Evolutionary conservation across 345 rosid genomes (phyloP).

Genomic region (Citrus maxima): DNA sequence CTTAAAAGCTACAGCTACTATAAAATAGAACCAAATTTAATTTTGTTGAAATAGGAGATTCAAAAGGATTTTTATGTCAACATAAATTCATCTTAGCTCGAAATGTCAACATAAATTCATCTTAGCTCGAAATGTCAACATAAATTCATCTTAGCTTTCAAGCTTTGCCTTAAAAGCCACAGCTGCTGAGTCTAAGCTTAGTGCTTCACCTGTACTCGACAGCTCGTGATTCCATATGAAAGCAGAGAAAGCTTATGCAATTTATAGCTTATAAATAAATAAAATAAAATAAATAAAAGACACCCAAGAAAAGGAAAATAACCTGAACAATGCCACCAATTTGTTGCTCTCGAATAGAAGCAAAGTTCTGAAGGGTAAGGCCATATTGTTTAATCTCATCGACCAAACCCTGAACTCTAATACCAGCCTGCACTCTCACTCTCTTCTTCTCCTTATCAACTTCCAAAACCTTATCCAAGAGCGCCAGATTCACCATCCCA

Average conservation of each 20-base stretch:
- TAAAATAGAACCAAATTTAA: too few relatives aligned
- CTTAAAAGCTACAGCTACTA: too few relatives aligned
- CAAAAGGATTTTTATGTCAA: too few relatives aligned
- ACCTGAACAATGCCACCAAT: slow-evolving; percentile 99
- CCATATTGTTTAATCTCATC: slow-evolving; percentile 80
- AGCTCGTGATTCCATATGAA: not conserved
- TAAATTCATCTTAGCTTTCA: too few relatives aligned
- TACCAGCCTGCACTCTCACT: slow-evolving; percentile 84
- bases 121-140: too few relatives aligned
- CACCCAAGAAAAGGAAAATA: not conserved
- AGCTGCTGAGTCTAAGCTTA: too few relatives aligned
- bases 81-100: too few relatives aligned
- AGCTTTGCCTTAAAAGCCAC: too few relatives aligned
- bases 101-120: too few relatives aligned
- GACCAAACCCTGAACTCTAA: slow-evolving; percentile 83
- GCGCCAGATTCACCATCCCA: slow-evolving; percentile 87
- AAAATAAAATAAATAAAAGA: not conserved
- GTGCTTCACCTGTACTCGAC: too few relatives aligned
- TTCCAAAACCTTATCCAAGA: slow-evolving; percentile 80
- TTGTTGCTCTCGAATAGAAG: slow-evolving; percentile 97
- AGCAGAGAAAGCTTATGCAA: not conserved
- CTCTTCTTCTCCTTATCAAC: slow-evolving; percentile 80
- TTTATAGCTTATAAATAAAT: not conserved
- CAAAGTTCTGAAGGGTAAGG: slow-evolving; percentile 88
- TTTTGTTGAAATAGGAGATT: too few relatives aligned